Conservation (phyloP, 805 yeast species). For the Candida dajiaensis region DNA sequence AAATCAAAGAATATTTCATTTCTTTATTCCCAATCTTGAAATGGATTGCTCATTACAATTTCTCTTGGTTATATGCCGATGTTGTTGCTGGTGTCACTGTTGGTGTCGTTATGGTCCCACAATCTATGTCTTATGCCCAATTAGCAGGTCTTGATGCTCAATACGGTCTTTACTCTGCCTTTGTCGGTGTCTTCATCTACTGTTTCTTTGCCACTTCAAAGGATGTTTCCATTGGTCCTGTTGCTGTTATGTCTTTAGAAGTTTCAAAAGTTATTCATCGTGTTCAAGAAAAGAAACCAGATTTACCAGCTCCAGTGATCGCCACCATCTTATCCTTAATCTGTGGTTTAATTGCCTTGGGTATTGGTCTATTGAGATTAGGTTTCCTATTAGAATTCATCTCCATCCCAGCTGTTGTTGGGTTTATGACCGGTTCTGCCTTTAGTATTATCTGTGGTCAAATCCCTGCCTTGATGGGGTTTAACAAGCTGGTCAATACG, state of each 20-base stretch:
- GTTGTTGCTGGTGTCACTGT: slow-evolving; percentile 90
- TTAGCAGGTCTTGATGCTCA: slow-evolving; percentile 77
- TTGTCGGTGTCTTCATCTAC: slow-evolving; percentile 84
- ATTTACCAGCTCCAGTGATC: slow-evolving; percentile 56
- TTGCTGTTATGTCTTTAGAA: slow-evolving; percentile 90
- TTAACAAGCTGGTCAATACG: slow-evolving; percentile 57
- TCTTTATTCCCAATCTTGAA: slow-evolving; percentile 72
- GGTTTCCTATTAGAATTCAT: slow-evolving; percentile 88
- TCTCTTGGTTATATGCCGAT: slow-evolving; percentile 75
- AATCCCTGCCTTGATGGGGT: slow-evolving; percentile 83
- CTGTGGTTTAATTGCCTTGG: slow-evolving; percentile 82
- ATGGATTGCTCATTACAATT: slow-evolving; percentile 86
- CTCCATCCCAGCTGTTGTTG: slow-evolving; percentile 87
- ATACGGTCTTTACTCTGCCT: slow-evolving; percentile 87
- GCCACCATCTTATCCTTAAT: slow-evolving; percentile 76
- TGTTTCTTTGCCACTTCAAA: slow-evolving; percentile 92
- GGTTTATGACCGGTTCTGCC: slow-evolving; percentile 95
- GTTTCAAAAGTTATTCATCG: slow-evolving; percentile 69
- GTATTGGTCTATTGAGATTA: slow-evolving; percentile 73
- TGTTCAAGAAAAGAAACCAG: slow-evolving; percentile 49
- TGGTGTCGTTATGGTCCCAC: slow-evolving; percentile 90
- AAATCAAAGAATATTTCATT: slow-evolving; percentile 40
- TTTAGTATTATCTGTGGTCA: slow-evolving; percentile 78
- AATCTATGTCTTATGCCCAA: slow-evolving; percentile 91
- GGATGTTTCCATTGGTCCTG: slow-evolving; percentile 95